phyloP scores from a whole-genome alignment of 2,329 filamentous ascomycete species.

The Fulvia fulva region DNA sequence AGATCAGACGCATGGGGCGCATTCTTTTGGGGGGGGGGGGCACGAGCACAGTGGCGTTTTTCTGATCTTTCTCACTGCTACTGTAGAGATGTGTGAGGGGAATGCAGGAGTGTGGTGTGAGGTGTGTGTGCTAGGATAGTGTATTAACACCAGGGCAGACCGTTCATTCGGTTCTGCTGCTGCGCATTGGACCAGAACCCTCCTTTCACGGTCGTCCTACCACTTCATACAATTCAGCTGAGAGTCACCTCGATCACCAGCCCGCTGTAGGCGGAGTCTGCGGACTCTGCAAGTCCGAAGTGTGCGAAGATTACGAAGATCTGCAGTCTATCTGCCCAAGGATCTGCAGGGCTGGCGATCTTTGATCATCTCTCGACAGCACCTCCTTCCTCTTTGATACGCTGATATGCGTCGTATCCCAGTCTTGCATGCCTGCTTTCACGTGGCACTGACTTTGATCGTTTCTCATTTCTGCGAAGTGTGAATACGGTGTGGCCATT shows the following conservation, averaged over 20 bases:
- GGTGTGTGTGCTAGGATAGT: conserved; percentile 9
- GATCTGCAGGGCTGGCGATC: neutral
- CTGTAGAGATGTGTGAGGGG: conserved; percentile 1
- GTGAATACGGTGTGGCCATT: neutral
- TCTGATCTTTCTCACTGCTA: neutral
- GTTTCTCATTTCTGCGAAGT: neutral
- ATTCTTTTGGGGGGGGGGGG: neutral
- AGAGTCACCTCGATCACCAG: neutral
- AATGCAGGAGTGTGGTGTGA: neutral
- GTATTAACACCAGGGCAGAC: conserved; percentile 8
- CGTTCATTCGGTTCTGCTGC: neutral
- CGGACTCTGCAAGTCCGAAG: neutral
- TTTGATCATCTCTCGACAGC: neutral
- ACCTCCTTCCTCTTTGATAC: neutral
- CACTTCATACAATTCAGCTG: neutral
- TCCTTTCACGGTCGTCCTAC: neutral
- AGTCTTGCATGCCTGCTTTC: neutral
- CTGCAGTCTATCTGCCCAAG: neutral
- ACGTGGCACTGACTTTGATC: neutral
- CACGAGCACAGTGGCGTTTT: neutral
- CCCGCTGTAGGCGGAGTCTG: neutral
- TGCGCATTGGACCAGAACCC: neutral
- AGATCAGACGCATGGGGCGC: neutral
- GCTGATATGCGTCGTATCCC: neutral
- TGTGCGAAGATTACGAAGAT: neutral